Base-by-base conservation (phyloP, 371 early-diverging fungal genomes). In the Phascolomyces articulosus region DNA sequence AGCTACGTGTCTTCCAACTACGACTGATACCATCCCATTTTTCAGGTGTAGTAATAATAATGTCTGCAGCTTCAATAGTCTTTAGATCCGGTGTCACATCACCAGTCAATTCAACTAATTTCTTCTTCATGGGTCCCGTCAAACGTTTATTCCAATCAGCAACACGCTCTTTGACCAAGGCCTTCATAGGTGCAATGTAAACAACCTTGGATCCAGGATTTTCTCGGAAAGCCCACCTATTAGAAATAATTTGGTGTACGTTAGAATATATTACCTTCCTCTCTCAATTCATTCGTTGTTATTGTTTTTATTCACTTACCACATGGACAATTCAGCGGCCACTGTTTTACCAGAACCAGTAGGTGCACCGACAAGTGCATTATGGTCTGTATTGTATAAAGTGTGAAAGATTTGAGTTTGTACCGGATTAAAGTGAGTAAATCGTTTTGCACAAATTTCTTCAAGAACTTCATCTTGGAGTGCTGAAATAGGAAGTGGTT, bases 141-240 rank as follows among this genome's bases (percentile, higher is more conserved):
- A 95, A 75, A n/a, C 96, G 91, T 24, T 77, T 70, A 26, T 83
- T 82, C 95, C 99, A 98, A 73, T 99, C 99, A 4, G 69, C 78
- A 11, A 96, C 94, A 58, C 99, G 90, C 78, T 99, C 99, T 27
- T 95, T 90, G n/a, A 99, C 98, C 51, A 99, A 84, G 0, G 99
- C 99, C 76, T 98, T 98, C 84, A 99, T 90, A n/a, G 99, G 99
- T 4, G 98, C 99, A 71, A 99, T 94, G 66, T 99, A 99, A 8
- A 99, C 95, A 1, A 99, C 95, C 70, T 96, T 97, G 64, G 87
- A 84, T 2, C 85, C 82, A 26, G 96, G 97, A 31, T 87, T 81
- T 64, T 93, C 91, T 27, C 93, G 80, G 75, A 96, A 94, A 9
- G 95, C 91, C 55, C 88, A 75, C 86, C 82, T 83, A 54, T 9